phyloP scores from a whole-genome alignment of 2,329 filamentous ascomycete genomes.

The Aspergillus japonicus region DNA sequence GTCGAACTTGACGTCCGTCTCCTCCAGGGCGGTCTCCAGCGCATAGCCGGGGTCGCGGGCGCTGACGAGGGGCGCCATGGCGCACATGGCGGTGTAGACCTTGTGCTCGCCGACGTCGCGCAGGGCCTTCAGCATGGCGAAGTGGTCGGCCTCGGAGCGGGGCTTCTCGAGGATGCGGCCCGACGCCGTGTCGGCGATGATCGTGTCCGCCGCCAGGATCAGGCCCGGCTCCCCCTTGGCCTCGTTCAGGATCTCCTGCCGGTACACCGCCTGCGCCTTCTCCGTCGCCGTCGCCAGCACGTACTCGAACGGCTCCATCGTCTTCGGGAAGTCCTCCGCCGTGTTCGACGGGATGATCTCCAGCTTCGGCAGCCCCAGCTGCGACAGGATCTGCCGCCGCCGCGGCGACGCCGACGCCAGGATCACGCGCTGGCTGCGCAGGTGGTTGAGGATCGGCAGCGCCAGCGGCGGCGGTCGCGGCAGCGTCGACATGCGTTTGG shows the following conservation, averaged over 20 bases:
- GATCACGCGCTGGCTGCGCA: conserved; percentile 78
- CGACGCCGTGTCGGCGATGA: conserved; percentile 70
- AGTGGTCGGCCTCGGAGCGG: conserved; percentile 73
- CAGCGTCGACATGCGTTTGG: conserved; percentile 14
- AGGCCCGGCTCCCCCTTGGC: conserved; percentile 70
- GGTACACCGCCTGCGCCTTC: conserved; percentile 77
- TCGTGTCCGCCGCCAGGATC: conserved; percentile 86
- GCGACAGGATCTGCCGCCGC: conserved; percentile 71
- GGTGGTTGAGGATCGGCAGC: conserved; percentile 72
- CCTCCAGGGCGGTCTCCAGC: conserved; percentile 77
- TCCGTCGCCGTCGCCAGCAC: conserved; percentile 80
- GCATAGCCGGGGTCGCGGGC: conserved; percentile 82
- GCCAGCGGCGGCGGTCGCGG: conserved; percentile 61
- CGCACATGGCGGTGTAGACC: conserved; percentile 81
- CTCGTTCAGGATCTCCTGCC: conserved; percentile 55
- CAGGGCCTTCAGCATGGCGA: conserved; percentile 77
- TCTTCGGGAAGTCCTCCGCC: conserved; percentile 82
- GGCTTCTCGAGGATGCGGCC: conserved; percentile 92
- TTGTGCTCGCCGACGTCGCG: conserved; percentile 75
- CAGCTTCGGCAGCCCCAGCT: conserved; percentile 77
- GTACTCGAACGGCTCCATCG: conserved; percentile 81
- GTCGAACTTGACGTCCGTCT: conserved; percentile 89
- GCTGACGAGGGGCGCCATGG: conserved; percentile 78
- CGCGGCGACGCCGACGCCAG: conserved; percentile 88
- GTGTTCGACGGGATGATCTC: conserved; percentile 81